Percentiles rank a stretch among this genome's conserved stretches.
phyloP scores from a whole-genome alignment of 176 grass and related monocot genomes.

The Musa troglodytarum region DNA sequence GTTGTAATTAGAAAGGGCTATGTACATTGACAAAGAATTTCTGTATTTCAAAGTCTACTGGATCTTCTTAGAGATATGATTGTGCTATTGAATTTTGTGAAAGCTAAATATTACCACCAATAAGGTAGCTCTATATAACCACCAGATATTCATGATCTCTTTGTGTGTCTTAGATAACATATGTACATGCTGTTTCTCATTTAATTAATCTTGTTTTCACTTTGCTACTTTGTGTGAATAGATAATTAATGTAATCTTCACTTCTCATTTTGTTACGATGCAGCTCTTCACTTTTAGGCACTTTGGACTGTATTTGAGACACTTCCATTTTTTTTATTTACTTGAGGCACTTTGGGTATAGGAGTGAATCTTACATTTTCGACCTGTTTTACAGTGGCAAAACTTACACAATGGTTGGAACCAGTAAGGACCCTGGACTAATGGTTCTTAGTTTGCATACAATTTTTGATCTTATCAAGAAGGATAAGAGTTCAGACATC shows the following conservation, averaged over 20 bases:
- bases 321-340: not conserved
- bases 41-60: not conserved
- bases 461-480: slow-evolving; percentile 96
- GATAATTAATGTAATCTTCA: not conserved
- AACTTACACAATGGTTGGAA: slow-evolving; percentile 99
- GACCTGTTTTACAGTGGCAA: slow-evolving; percentile 59
- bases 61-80: not conserved
- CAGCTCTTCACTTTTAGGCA: no score
- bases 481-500: slow-evolving; percentile 54
- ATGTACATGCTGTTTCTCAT: not conserved
- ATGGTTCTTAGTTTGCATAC: slow-evolving; percentile 97
- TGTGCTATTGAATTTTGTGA: not conserved
- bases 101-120: not conserved
- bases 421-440: slow-evolving; percentile 72
- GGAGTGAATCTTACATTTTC: slow-evolving; percentile 9
- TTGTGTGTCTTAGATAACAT: no score
- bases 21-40: no score
- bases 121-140: not conserved
- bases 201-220: not conserved
- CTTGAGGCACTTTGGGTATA: slow-evolving; percentile 3
- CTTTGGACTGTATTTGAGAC: no score
- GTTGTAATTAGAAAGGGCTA: no score
- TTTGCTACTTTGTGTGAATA: not conserved
- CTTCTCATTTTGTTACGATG: no score
- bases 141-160: not conserved